Base-by-base conservation (phyloP, 176 grass and related monocot genomes). In the Phoenix dactylifera region DNA sequence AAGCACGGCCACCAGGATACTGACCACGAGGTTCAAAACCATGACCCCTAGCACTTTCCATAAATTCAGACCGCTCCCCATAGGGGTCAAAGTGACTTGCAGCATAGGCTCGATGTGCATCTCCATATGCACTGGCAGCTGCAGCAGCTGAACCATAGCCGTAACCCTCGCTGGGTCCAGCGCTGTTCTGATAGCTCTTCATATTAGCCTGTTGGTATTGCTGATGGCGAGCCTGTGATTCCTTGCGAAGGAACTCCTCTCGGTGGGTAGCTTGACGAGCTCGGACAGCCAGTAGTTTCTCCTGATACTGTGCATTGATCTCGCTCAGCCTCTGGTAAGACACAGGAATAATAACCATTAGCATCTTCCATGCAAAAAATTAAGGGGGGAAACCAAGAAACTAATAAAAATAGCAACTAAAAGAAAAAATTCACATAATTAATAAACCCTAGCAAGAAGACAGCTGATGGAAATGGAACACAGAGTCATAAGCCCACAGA, bases 201-300 rank as follows among this genome's bases (percentile, higher is more conserved):
- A 65, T 70, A 76, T 66, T 72, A 28, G 82, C 54, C n/a, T 89
- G 82, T 62, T 89, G 87, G 82, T 89, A 98, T 81, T 92, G 93
- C 74, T 92, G 78, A 49, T 82, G 77, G 28, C 81, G 88, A 49
- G 74, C 62, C 57, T 86, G 66, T 55, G 87, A 82, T 65, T 98
- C 94, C 64, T 89, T 92, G 2, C 56, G 78, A 16, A 92, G 63
- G 58, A 98, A 89, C 53, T 98, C 88, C 50, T 98, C 84, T 76
- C 88, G 85, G 49, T 72, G 72, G 17, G 69, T 76, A 44, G 69
- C 82, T 69, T 98, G 94, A 16, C 69, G 76, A 73, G 76, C 66
- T 76, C 79, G 62, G 64, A 89, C 69, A 61, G 73, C 88, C 61
- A 75, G 9, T 35, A 98, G 69, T 74, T 92, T 98, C 57, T 92